Evolutionary conservation across 2,329 filamentous ascomycete species (phyloP).

Genomic region (Venturia carpophila): DNA sequence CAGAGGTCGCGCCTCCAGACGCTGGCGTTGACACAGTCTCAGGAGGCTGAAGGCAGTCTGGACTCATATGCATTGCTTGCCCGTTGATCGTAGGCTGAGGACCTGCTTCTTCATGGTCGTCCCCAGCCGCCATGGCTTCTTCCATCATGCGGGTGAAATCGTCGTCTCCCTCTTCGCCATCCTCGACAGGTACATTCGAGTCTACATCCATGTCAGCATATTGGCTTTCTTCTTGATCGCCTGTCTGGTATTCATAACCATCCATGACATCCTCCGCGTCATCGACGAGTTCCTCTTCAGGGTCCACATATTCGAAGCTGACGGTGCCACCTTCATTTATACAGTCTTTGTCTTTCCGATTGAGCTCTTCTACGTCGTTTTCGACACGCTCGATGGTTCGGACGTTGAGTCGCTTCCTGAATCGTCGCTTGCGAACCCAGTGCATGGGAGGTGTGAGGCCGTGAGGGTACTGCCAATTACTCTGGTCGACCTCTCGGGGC

Average conservation of each 20-base stretch:
- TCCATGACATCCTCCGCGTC: constrained; percentile 28
- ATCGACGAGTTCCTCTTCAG: constrained; percentile 28
- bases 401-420: constrained; percentile 73
- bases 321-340: constrained; percentile 31
- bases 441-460: constrained; percentile 84
- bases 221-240: constrained; percentile 25
- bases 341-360: constrained; percentile 56
- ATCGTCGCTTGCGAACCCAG: constrained; percentile 72
- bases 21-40: constrained; percentile 27
- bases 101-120: not conserved
- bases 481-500: constrained; percentile 62
- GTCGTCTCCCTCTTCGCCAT: constrained; percentile 29
- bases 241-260: constrained; percentile 41
- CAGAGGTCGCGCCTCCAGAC: constrained; percentile 22
- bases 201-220: constrained; percentile 27
- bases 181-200: constrained; percentile 38
- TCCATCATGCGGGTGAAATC: constrained; percentile 27
- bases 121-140: not conserved
- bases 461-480: constrained; percentile 67
- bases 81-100: not conserved
- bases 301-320: constrained; percentile 26
- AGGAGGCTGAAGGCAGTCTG: constrained; percentile 25
- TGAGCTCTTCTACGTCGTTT: constrained; percentile 64
- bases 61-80: constrained; percentile 12
- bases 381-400: constrained; percentile 82